Conservation (phyloP, 495 filamentous ascomycete genomes). For the Penicillium atrosanguineum region DNA sequence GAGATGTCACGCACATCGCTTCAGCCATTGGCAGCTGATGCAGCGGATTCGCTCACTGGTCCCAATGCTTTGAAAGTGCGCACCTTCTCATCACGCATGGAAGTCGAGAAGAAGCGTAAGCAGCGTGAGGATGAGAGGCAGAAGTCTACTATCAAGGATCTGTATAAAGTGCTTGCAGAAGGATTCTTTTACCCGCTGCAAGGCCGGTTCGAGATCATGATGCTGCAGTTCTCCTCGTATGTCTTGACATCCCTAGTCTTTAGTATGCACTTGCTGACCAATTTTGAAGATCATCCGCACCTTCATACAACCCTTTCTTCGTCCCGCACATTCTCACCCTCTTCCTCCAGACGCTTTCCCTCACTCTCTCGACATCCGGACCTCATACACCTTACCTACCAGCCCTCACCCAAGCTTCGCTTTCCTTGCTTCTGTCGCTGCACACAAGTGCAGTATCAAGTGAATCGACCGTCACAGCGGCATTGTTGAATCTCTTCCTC, state of each 20-base stretch:
- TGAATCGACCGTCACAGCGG: conserved; percentile 64
- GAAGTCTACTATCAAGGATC: conserved; percentile 64
- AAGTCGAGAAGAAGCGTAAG: conserved; percentile 62
- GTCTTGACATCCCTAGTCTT: not conserved
- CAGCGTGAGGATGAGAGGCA: conserved; percentile 40
- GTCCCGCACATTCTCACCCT: conserved; percentile 48
- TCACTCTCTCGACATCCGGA: conserved; percentile 50
- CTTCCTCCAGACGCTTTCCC: conserved; percentile 50
- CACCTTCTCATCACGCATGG: conserved; percentile 71
- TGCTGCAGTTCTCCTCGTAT: conserved; percentile 44
- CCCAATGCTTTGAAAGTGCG: conserved; percentile 82
- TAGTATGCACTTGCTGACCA: not conserved
- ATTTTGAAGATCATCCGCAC: conserved; percentile 29
- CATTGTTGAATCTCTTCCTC: conserved; percentile 74
- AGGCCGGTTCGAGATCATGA: conserved; percentile 45
- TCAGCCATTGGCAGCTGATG: conserved; percentile 69
- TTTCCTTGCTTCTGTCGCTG: conserved; percentile 45
- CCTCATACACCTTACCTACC: conserved; percentile 45
- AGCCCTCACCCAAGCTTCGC: conserved; percentile 43
- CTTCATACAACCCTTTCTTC: conserved; percentile 40
- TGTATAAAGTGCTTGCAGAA: conserved; percentile 70
- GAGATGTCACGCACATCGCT: conserved; percentile 68
- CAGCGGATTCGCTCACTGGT: conserved; percentile 66
- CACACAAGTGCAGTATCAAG: conserved; percentile 42
- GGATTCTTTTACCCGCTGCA: conserved; percentile 81